A percentile compares a stretch with the other conserved stretches of the same genome.
Conservation (phyloP, 2,329 filamentous ascomycete species). For the Clonostachys rosea region DNA sequence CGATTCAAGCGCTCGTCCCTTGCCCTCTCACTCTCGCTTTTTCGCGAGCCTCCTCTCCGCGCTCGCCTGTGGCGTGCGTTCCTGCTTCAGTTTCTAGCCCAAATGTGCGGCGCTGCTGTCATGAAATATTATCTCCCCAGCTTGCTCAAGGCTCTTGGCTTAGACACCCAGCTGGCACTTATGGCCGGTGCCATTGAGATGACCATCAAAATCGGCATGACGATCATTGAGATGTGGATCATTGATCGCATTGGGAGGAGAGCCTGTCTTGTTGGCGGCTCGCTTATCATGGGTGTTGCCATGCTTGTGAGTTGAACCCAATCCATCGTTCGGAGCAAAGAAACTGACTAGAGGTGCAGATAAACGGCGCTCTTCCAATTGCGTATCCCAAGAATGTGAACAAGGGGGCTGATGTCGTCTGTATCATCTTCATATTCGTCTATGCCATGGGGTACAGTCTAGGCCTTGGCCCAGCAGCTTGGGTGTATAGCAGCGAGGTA, state of each 20-base stretch:
- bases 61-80: slow-evolving; percentile 51
- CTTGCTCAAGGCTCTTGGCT: slow-evolving; percentile 44
- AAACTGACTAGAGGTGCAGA: slow-evolving; percentile 20
- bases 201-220: slow-evolving; percentile 52
- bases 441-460: slow-evolving; percentile 55
- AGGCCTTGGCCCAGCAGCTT: slow-evolving; percentile 51
- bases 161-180: slow-evolving; percentile 40
- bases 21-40: slow-evolving; percentile 29
- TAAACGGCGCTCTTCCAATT: slow-evolving; percentile 48
- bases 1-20: slow-evolving; percentile 11
- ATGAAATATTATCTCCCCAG: slow-evolving; percentile 58
- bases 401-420: slow-evolving; percentile 39
- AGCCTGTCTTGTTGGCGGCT: slow-evolving; percentile 41
- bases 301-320: slow-evolving; percentile 36
- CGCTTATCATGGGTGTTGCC: slow-evolving; percentile 45
- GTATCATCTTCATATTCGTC: slow-evolving; percentile 52
- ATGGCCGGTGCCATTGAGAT: slow-evolving; percentile 52
- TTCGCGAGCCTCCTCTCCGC: slow-evolving; percentile 41
- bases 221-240: slow-evolving; percentile 50
- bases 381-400: slow-evolving; percentile 44
- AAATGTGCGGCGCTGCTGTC: slow-evolving; percentile 54
- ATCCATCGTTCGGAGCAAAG: not conserved
- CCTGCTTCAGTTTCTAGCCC: slow-evolving; percentile 54
- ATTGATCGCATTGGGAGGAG: slow-evolving; percentile 48
- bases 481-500: slow-evolving; percentile 57